Base-by-base conservation (phyloP, 768 basidiomycete species). In the Clathrus columnatus region DNA sequence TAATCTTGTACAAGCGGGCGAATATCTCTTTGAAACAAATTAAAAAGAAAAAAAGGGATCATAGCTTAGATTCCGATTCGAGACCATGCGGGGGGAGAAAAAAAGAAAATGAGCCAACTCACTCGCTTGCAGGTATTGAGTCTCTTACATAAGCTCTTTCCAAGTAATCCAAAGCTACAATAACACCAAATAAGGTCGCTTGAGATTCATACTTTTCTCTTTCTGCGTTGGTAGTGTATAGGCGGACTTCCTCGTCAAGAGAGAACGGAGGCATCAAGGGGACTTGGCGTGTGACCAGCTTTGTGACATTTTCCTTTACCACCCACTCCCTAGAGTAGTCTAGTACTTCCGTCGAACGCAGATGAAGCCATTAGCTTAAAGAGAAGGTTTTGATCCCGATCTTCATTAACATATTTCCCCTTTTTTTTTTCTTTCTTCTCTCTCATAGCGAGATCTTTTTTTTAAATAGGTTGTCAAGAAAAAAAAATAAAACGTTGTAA, bases 61-160 rank as follows among this genome's bases (percentile, higher is more conserved):
- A 36, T 36, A 36, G 36, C 36, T 36, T 36, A 36, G 36, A 36
- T 26, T 7, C 21, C n/a, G 36, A 36, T 36, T 14, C 14, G 36
- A 36, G 36, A 36, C n/a, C 10, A n/a, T 8, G n/a, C 36, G 7
- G 21, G 11, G 23, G 24, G 24, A 24, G 41, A 2, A 50, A 24
- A 24, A 28, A 24, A 18, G n/a, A n/a, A n/a, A n/a, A n/a, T n/a
- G n/a, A n/a, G n/a, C n/a, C n/a, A 51, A 80, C 91, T 69, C 73
- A 96, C 94, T 97, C 91, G 48, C 84, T 83, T 2, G 89, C 85
- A 18, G 85, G 85, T 56, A 98, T 87, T 0, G 88, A 84, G 72
- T 98, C 96, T 16, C 95, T 81, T 41, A 98, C 86, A 69, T 95
- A 98, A 0, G 93, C 95, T 42, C 92, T 79, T 68, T 99, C 95